Evolutionary conservation across 176 grass and related monocot genomes (phyloP).

Genomic region (Carex scoparia): DNA sequence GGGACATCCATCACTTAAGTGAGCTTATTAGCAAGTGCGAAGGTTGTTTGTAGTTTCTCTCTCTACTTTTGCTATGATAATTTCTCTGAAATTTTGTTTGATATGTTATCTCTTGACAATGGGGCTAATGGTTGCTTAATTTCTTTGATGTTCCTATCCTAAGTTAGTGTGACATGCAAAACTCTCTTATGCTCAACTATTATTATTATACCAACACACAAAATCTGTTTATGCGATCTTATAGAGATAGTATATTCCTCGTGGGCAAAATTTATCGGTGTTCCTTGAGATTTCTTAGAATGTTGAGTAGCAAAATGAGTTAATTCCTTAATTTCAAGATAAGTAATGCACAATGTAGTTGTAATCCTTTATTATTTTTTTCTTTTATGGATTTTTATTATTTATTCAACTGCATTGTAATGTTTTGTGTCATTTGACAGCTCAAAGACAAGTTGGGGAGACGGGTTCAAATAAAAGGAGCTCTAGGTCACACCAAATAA

Average conservation of each 20-base stretch:
- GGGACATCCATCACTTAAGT: conserved; percentile 69
- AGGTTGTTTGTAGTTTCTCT: conserved; percentile 34
- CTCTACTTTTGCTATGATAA: not conserved
- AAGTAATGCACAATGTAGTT: not conserved
- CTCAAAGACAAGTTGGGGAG: conserved; percentile 97
- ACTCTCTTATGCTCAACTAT: too few relatives aligned
- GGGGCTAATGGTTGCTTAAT: too few relatives aligned
- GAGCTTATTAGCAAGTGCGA: conserved; percentile 88
- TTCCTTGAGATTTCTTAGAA: not conserved
- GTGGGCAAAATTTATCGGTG: too few relatives aligned
- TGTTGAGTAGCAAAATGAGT: not conserved
- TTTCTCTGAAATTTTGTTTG: not conserved
- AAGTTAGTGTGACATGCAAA: too few relatives aligned
- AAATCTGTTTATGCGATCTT: not conserved
- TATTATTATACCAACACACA: too few relatives aligned
- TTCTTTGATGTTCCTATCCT: too few relatives aligned
- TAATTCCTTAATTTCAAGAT: not conserved
- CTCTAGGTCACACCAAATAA: conserved; percentile 99
- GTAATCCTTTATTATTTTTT: not conserved
- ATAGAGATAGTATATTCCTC: not conserved
- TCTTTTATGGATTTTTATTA: conserved; percentile 10
- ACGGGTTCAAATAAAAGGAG: conserved; percentile 91
- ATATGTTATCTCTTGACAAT: too few relatives aligned
- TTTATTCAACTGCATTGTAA: not conserved
- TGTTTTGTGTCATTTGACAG: conserved; percentile 36